Base-by-base conservation (phyloP, 805 yeast species). In the Maudiozyma pseudohumilis region DNA sequence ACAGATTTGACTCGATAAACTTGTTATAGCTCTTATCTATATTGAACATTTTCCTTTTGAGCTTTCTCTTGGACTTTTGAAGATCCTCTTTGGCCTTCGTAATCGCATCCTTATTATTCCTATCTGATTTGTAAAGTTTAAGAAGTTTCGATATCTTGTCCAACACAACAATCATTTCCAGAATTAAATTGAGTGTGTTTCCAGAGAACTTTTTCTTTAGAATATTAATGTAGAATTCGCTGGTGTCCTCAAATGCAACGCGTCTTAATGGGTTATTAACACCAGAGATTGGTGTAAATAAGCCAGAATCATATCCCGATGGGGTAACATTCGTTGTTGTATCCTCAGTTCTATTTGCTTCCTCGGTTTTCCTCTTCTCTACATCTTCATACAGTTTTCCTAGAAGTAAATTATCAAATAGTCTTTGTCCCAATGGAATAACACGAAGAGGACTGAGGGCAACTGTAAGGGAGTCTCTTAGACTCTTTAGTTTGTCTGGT, bases 401-500 rank as follows among this genome's bases (percentile, higher is more conserved):
- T 10, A 56, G 29, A 6, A 49, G 50, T 13, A 35, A 33, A 19
- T 38, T 40, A 35, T 49, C 47, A 11, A 58, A 42, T 8, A 57
- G 43, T 12, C 42, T 47, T 19, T 44, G 44, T 17, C 46, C 40
- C 0, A 49, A 39, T 2, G 74, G 73, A 10, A 69, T 46, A 4
- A 66, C 63, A 27, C 72, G 45, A 17, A 69, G 43, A 6, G 73
- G 69, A 4, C 64, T 55, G 5, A 63, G 56, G 3, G 58, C 51
- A 9, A 52, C 55, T n/a, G 70, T 70, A 17, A 69, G 37, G n/a
- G 56, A 49, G 49, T 69, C 70, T 51, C 74, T 59, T 11, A 69
- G 47, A 1, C 41, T 44, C 36, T 61, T 55, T 29, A 69, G 46
- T 21, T 57, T 56, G 15, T 44, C 50, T 25, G 48, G 53, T 15